Evolutionary conservation across 306 rosid species (phyloP).

Genomic region (Cucurbita moschata): DNA sequence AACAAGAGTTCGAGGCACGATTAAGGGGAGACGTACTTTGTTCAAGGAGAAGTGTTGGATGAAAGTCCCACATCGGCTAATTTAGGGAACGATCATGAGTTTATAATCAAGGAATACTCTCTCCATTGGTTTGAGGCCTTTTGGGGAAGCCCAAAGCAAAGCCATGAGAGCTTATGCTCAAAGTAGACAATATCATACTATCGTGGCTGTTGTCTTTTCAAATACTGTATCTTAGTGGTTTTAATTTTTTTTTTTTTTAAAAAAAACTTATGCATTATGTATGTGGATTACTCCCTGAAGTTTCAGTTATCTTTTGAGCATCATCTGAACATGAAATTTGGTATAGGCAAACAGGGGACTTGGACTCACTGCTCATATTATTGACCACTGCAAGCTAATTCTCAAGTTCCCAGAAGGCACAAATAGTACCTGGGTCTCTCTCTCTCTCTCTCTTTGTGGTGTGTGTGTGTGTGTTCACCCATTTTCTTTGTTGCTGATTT

Average conservation of each 20-base stretch:
- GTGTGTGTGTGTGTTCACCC: not conserved
- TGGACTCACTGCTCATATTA: constrained; percentile 75
- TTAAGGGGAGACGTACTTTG: too few species aligned
- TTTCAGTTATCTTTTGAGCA: not conserved
- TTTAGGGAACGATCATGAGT: too few species aligned
- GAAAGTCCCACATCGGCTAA: too few species aligned
- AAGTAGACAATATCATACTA: too few species aligned
- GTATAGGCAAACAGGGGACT: constrained; percentile 85
- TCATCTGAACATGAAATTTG: constrained; percentile 10
- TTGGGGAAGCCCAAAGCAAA: too few species aligned
- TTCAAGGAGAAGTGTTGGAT: too few species aligned
- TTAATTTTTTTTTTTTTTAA: not conserved
- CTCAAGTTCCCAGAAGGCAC: constrained; percentile 83
- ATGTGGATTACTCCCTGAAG: not conserved
- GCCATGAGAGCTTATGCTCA: too few species aligned
- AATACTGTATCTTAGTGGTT: not conserved
- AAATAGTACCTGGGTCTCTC: constrained; percentile 89
- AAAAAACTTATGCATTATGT: not conserved
- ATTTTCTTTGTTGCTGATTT: constrained; percentile 12
- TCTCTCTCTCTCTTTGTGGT: not conserved
- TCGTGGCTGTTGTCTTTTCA: not conserved
- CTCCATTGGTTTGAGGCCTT: too few species aligned
- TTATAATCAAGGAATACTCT: too few species aligned
- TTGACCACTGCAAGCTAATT: constrained; percentile 68
- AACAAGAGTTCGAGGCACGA: too few species aligned